Conservation (phyloP, 1,139 yeast species). For the Yamadazyma sp. region DNA sequence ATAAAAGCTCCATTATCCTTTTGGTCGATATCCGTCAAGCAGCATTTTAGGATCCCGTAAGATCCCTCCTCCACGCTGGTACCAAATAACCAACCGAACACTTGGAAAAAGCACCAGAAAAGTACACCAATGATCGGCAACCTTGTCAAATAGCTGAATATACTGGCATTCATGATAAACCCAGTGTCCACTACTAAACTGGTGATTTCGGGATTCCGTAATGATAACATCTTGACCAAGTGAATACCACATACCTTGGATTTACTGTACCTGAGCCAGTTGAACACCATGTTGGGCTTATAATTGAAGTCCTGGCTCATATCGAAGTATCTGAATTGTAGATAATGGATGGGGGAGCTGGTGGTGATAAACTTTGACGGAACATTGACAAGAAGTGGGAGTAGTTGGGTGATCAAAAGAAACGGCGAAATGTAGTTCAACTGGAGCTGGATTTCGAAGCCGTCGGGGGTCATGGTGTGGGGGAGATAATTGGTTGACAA, state of each 20-base stretch:
- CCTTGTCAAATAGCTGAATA: constrained; percentile 74
- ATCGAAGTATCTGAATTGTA: constrained; percentile 52
- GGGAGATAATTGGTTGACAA: constrained; percentile 87
- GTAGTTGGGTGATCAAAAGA: constrained; percentile 59
- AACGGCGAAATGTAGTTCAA: constrained; percentile 80
- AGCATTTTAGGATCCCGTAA: constrained; percentile 62
- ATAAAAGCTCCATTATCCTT: constrained; percentile 71
- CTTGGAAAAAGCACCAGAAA: constrained; percentile 68
- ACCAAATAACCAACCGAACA: constrained; percentile 69
- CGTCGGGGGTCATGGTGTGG: constrained; percentile 60
- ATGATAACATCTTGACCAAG: constrained; percentile 62
- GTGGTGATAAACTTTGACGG: constrained; percentile 65
- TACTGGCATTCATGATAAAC: constrained; percentile 73
- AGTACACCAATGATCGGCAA: constrained; percentile 73
- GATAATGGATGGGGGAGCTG: constrained; percentile 68
- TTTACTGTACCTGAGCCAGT: constrained; percentile 78
- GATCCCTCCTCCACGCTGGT: constrained; percentile 73
- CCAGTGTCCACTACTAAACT: constrained; percentile 84
- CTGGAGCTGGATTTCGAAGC: constrained; percentile 78
- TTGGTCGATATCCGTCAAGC: constrained; percentile 50
- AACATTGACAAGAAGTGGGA: constrained; percentile 52
- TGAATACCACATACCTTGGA: constrained; percentile 84
- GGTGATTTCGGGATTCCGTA: constrained; percentile 64
- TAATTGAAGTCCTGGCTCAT: constrained; percentile 55
- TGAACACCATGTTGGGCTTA: constrained; percentile 64